Conservation (phyloP, 2,329 filamentous ascomycete species). For the Colletotrichum graminicola region DNA sequence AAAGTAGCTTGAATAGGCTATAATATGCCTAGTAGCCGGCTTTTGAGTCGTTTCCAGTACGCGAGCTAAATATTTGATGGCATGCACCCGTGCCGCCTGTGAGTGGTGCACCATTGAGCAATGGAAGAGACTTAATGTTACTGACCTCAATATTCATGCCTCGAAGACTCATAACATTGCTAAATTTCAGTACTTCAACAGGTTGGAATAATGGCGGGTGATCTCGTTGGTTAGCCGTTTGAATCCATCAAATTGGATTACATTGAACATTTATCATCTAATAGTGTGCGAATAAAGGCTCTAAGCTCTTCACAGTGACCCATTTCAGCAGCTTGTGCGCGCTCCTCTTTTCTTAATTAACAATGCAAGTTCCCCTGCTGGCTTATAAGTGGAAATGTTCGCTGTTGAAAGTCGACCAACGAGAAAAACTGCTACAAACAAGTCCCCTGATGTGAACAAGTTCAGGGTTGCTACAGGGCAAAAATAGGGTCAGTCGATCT, state of each 20-base stretch:
- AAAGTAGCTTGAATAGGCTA: not conserved
- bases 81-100: not conserved
- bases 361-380: not conserved
- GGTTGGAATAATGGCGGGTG: not conserved
- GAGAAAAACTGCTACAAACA: not conserved
- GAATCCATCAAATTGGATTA: not conserved
- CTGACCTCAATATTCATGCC: not conserved
- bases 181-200: not conserved
- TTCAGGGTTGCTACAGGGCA: not conserved
- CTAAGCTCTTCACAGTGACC: not conserved
- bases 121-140: not conserved
- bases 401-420: not conserved
- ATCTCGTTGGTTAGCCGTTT: not conserved
- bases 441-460: not conserved
- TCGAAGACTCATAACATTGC: fast-evolving
- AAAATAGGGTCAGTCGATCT: not conserved
- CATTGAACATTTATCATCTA: not conserved
- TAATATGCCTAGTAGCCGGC: no score
- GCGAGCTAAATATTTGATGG: not conserved
- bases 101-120: not conserved
- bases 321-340: not conserved
- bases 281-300: not conserved
- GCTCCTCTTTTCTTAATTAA: not conserved
- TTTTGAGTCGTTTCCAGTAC: not conserved
- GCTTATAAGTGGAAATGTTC: not conserved